Percentiles rank a stretch among this genome's conserved stretches.
Evolutionary conservation across 345 rosid species (phyloP).

Genomic region (Eucalyptus dawsonii): DNA sequence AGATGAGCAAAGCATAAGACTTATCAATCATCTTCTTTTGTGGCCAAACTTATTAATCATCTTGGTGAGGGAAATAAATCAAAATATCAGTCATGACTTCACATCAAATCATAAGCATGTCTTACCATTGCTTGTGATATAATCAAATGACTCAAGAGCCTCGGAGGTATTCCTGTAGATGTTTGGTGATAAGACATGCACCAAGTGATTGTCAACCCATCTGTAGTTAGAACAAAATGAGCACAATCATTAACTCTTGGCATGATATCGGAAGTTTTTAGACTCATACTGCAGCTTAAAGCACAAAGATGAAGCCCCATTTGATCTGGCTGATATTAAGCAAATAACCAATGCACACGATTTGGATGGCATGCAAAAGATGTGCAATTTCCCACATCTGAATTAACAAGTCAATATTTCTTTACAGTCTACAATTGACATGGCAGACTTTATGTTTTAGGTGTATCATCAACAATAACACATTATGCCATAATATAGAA

Average conservation of each 20-base stretch:
- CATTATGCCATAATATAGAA: background rate
- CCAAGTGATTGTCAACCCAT: slow-evolving; percentile 40
- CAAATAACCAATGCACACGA: background rate
- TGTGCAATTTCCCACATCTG: background rate
- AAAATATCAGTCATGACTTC: background rate
- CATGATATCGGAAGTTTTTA: background rate
- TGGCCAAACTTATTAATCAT: background rate
- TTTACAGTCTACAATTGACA: background rate
- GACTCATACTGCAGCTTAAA: background rate
- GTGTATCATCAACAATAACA: background rate
- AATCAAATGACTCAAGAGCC: slow-evolving; percentile 34
- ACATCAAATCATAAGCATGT: background rate
- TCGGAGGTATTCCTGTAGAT: slow-evolving; percentile 23
- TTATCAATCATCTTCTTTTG: background rate
- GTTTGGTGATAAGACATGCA: slow-evolving; percentile 35
- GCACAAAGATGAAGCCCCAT: background rate
- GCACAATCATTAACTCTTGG: background rate
- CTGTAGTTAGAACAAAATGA: background rate
- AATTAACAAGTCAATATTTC: background rate
- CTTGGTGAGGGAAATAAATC: background rate
- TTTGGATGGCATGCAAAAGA: background rate
- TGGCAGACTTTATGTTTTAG: background rate
- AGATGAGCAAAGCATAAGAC: background rate
- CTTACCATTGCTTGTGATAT: slow-evolving; percentile 31
- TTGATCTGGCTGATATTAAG: background rate